Conservation (phyloP, 768 basidiomycete species). For the Leucocoprinus leucothites region DNA sequence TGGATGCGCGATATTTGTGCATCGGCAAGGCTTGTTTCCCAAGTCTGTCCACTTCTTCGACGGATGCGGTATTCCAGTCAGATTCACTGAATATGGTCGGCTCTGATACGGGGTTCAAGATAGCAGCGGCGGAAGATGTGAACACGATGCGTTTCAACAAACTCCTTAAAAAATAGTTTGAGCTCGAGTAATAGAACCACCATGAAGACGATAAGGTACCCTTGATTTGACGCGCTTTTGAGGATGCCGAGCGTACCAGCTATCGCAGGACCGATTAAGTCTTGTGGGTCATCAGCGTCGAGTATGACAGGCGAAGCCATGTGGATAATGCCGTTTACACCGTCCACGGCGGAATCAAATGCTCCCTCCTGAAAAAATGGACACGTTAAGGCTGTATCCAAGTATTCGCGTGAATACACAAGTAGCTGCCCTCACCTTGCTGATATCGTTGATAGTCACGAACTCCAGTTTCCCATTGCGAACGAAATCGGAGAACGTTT, state of each 20-base stretch:
- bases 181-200: no score
- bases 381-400: no score
- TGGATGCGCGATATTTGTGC: conserved; percentile 53
- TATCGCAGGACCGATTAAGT: conserved; percentile 61
- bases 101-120: conserved; percentile 27
- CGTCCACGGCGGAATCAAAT: conserved; percentile 72
- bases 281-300: conserved; percentile 36
- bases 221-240: conserved; percentile 41
- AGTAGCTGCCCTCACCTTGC: neutral
- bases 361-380: conserved; percentile 24
- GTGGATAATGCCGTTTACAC: conserved; percentile 59
- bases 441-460: neutral
- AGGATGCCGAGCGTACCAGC: conserved; percentile 61
- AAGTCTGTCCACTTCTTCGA: conserved; percentile 44
- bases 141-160: conserved; percentile 58
- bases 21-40: conserved; percentile 39
- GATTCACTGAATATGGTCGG: conserved; percentile 36
- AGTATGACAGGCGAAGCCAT: conserved; percentile 57
- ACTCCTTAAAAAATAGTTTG: conserved; percentile 5
- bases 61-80: conserved; percentile 57
- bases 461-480: conserved; percentile 29
- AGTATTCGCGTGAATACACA: neutral
- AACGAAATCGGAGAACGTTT: conserved; percentile 15
- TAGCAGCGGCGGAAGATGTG: conserved; percentile 54
- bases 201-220: neutral